Percentiles rank a stretch among this genome's conserved stretches.
phyloP scores from a whole-genome alignment of 2,329 filamentous ascomycete genomes.

The Dothidotthia symphoricarpi region DNA sequence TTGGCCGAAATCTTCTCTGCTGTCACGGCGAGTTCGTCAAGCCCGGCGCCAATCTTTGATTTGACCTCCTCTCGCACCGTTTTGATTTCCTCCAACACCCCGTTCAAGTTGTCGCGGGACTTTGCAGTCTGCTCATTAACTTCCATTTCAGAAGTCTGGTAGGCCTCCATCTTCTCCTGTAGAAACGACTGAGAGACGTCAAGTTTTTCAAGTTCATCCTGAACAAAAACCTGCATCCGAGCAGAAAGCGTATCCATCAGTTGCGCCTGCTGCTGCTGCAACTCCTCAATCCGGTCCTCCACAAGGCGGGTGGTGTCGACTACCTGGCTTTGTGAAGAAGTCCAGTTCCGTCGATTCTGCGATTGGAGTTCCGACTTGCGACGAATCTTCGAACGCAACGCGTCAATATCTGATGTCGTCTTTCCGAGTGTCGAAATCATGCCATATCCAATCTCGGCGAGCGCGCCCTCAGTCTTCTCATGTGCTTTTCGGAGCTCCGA shows the following conservation, averaged over 20 bases:
- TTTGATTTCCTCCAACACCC: constrained; percentile 89
- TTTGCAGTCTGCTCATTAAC: constrained; percentile 66
- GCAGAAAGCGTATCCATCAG: constrained; percentile 66
- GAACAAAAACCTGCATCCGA: constrained; percentile 75
- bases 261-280: constrained; percentile 69
- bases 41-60: constrained; percentile 75
- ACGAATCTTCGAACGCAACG: constrained; percentile 80
- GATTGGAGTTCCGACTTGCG: constrained; percentile 81
- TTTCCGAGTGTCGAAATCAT: constrained; percentile 75
- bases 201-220: constrained; percentile 70
- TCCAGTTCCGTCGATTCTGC: constrained; percentile 77
- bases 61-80: constrained; percentile 87
- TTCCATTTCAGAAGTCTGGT: constrained; percentile 66
- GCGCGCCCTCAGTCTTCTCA: constrained; percentile 75
- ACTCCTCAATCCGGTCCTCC: constrained; percentile 69
- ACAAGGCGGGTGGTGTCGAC: constrained; percentile 73
- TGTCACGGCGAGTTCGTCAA: constrained; percentile 77
- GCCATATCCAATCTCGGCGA: constrained; percentile 69
- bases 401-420: constrained; percentile 77
- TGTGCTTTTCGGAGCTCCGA: constrained; percentile 77
- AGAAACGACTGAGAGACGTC: constrained; percentile 68
- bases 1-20: constrained; percentile 87
- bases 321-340: constrained; percentile 71
- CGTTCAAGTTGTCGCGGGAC: constrained; percentile 82
- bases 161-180: constrained; percentile 64